Base-by-base conservation (phyloP, 208 protist species). In the Leishmania turanica region DNA sequence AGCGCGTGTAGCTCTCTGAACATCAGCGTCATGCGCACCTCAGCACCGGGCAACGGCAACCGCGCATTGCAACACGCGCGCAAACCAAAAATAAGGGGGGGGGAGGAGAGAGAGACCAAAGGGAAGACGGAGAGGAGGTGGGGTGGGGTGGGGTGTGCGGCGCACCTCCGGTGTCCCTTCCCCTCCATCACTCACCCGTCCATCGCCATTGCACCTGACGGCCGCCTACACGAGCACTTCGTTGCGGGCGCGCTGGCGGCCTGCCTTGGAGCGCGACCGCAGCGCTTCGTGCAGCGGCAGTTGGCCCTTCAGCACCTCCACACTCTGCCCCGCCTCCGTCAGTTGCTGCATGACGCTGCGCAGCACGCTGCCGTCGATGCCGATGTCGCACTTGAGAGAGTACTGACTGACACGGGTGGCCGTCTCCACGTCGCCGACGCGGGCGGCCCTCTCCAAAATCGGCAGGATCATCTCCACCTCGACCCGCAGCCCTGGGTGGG, bases 391-490 rank as follows among this genome's bases (percentile, higher is more conserved):
- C 80, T 96, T 91, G 53, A 97, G 89, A 17, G 94, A 85, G 76
- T 91, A 96, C 73, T 95, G 88, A 70, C 91, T 94, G 53, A 97
- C 65, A 62, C 87, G 89, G 64, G 91, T 92, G 24, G 90, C 94
- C 56, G 91, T 95, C 66, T 94, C 92, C 19, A 84, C 92, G 66
- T 97, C 94, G 19, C 94, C 94, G 42, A 83, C 94, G 47, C 90
- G 87, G 15, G 92, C 94, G 42, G 92, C 94, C 0, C 94, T 90
- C 84, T 97, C 94, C 11, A 97, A 34, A 27, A 96, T 95, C 0
- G 92, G 92, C 71, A 97, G 80, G 51, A 97, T 87, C 94, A 97
- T 97, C 82, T 97, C 94, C 82, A 96, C 89, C 92, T 97, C 94
- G 9, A 97, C 89, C 5, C 94, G 89, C 77, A 97, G 84, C 13